Percentiles rank a stretch among this genome's conserved stretches.
These are phyloP conservation scores for Zalaria obscura DNA, from an alignment of 2,329 filamentous ascomycete genomes.

Conservation along the genomic window DNA sequence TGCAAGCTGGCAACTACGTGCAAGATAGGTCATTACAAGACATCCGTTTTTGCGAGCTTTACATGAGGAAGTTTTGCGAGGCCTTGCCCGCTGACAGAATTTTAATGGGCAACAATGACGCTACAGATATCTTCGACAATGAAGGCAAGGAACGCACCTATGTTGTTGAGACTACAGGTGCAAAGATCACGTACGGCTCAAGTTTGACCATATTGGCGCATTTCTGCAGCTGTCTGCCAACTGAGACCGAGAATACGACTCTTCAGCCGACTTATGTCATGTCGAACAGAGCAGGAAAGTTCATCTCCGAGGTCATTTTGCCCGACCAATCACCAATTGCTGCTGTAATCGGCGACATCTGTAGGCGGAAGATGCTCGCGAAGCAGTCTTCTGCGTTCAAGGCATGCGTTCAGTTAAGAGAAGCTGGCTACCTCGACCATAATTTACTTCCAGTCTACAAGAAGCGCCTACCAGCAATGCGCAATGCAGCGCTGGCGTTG, in stretches of 20 bases:
- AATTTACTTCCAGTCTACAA: slow-evolving; percentile 60
- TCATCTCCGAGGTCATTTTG: slow-evolving; percentile 63
- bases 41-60: slow-evolving; percentile 41
- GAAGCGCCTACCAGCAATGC: slow-evolving; percentile 62
- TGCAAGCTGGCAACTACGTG: slow-evolving; percentile 52
- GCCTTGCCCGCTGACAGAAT: slow-evolving; percentile 61
- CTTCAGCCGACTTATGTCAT: slow-evolving; percentile 48
- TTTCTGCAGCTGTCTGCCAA: slow-evolving; percentile 57
- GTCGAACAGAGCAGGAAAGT: slow-evolving; percentile 41
- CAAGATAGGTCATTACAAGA: slow-evolving; percentile 46
- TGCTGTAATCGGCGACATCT: slow-evolving; percentile 47
- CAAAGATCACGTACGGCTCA: slow-evolving; percentile 64
- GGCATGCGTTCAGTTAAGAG: slow-evolving; percentile 56
- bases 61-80: slow-evolving; percentile 64
- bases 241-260: slow-evolving; percentile 33
- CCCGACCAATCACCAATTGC: slow-evolving; percentile 61
- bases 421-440: slow-evolving; percentile 54
- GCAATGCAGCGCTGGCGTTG: slow-evolving; percentile 78
- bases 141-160: slow-evolving; percentile 40
- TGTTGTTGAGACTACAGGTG: slow-evolving; percentile 52
- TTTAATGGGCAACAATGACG: slow-evolving; percentile 44
- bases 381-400: slow-evolving; percentile 85
- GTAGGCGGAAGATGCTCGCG: slow-evolving; percentile 58
- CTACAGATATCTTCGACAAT: slow-evolving; percentile 41
- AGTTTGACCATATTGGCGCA: slow-evolving; percentile 57